Evolutionary conservation across 805 yeast genomes (phyloP).

Genomic region (Candida corydali): DNA sequence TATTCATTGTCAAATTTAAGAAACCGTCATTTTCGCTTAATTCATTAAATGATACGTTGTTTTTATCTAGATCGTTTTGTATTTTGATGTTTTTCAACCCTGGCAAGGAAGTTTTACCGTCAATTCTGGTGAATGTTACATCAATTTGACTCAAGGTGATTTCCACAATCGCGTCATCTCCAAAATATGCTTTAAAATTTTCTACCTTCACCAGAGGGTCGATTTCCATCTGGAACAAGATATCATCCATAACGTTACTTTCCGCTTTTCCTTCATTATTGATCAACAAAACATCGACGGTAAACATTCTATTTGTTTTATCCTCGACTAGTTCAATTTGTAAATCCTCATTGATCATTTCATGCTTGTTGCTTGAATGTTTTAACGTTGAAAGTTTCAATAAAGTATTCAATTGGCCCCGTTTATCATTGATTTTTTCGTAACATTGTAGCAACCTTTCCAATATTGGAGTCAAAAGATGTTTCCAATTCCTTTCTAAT

Average conservation of each 20-base stretch:
- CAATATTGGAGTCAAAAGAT: background rate
- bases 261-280: slow-evolving; percentile 11
- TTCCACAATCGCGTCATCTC: slow-evolving; percentile 3
- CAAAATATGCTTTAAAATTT: slow-evolving; percentile 8
- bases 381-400: slow-evolving; percentile 3
- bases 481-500: slow-evolving; percentile 1
- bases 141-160: slow-evolving; percentile 11
- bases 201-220: slow-evolving; percentile 10
- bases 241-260: slow-evolving; percentile 14
- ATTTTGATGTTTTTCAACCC: slow-evolving; percentile 8
- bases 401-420: background rate
- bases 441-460: slow-evolving; percentile 5
- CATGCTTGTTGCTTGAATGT: background rate
- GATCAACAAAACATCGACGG: slow-evolving; percentile 14
- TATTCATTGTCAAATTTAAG: slow-evolving; percentile 5
- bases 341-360: background rate
- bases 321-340: slow-evolving; percentile 7
- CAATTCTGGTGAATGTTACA: slow-evolving; percentile 7
- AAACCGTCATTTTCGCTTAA: slow-evolving; percentile 5
- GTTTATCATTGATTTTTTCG: background rate
- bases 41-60: background rate
- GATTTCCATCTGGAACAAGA: slow-evolving; percentile 18
- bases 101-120: background rate
- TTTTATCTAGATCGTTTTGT: slow-evolving; percentile 3
- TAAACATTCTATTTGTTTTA: slow-evolving; percentile 11